These are phyloP conservation scores for Talaromyces marneffei DNA, from an alignment of 2,329 filamentous ascomycete genomes.

Conservation along the genomic window DNA sequence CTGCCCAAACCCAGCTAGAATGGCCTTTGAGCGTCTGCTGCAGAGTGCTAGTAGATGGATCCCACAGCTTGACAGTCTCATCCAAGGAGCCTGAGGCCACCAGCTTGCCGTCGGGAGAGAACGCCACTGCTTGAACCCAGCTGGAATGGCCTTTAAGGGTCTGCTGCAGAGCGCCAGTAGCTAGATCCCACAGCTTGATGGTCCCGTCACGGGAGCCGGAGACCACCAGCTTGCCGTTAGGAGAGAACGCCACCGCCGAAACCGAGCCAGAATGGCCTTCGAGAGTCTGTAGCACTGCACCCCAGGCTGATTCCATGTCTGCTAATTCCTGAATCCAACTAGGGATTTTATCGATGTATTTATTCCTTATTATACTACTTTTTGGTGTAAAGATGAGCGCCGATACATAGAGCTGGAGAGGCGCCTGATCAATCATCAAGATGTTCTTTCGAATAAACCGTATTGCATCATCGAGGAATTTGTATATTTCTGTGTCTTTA, in stretches of 20 bases:
- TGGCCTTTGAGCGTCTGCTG: conserved; percentile 1
- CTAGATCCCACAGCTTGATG: too few species aligned
- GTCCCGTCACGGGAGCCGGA: too few species aligned
- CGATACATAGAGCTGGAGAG: neutral
- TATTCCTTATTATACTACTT: neutral
- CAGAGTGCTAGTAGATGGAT: too few species aligned
- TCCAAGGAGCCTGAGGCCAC: too few species aligned
- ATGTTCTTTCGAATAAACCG: conserved; percentile 1
- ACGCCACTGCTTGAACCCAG: neutral
- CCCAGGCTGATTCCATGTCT: too few species aligned
- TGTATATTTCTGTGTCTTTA: neutral
- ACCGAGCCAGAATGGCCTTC: too few species aligned
- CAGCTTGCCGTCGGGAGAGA: conserved; percentile 6
- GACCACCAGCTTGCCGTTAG: too few species aligned
- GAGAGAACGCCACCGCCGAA: too few species aligned
- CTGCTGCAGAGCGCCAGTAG: too few species aligned
- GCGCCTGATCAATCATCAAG: neutral
- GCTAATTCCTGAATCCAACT: neutral
- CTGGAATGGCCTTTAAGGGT: neutral
- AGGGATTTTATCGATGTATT: neutral
- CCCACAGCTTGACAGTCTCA: too few species aligned
- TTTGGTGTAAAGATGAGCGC: neutral
- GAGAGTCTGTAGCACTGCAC: neutral
- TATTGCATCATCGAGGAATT: neutral
- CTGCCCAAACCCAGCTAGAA: neutral